These are phyloP conservation scores for Neoboletus subvelutipes DNA, from an alignment of 768 basidiomycete species.

Conservation along the genomic window DNA sequence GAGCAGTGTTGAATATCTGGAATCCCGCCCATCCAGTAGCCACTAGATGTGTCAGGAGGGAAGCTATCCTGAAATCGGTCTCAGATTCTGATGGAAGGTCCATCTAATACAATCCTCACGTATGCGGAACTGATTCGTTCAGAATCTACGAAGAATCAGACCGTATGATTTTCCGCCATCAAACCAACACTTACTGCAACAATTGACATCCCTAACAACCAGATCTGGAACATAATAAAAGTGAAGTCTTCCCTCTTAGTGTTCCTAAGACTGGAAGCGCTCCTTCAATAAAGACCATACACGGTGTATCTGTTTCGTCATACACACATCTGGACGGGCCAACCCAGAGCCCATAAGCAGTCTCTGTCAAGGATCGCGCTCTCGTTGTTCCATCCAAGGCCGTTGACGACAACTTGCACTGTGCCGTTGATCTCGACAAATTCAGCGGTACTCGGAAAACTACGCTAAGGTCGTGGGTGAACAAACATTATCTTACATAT, in stretches of 20 bases:
- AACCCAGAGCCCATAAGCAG: slow-evolving; percentile 65
- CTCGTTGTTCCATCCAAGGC: slow-evolving; percentile 35
- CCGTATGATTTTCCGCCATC: slow-evolving; percentile 18
- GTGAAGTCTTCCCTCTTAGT: slow-evolving; percentile 77
- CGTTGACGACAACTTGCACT: slow-evolving; percentile 31
- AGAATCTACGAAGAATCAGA: slow-evolving; percentile 29
- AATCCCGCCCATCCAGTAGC: slow-evolving; percentile 72
- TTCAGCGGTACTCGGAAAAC: background rate
- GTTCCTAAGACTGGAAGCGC: slow-evolving; percentile 53
- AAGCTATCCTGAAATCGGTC: slow-evolving; percentile 46
- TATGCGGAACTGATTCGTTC: slow-evolving; percentile 83
- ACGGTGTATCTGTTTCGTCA: background rate
- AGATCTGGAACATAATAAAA: slow-evolving; percentile 77
- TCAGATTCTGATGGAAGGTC: background rate
- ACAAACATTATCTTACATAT: background rate
- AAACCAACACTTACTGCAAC: slow-evolving; percentile 45
- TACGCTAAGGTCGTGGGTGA: slow-evolving; percentile 9
- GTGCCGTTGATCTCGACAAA: too few relatives aligned
- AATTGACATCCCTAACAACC: slow-evolving; percentile 76
- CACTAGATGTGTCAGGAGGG: slow-evolving; percentile 69
- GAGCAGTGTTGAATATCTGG: slow-evolving; percentile 59
- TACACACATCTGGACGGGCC: slow-evolving; percentile 67
- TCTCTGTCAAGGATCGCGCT: slow-evolving; percentile 39
- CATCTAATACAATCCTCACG: slow-evolving; percentile 28
- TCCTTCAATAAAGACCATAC: background rate